Evolutionary conservation across 2,329 filamentous ascomycete species (phyloP), one percentile per base, ranked within the genome.

Genomic region (Xylaria sp.): DNA sequence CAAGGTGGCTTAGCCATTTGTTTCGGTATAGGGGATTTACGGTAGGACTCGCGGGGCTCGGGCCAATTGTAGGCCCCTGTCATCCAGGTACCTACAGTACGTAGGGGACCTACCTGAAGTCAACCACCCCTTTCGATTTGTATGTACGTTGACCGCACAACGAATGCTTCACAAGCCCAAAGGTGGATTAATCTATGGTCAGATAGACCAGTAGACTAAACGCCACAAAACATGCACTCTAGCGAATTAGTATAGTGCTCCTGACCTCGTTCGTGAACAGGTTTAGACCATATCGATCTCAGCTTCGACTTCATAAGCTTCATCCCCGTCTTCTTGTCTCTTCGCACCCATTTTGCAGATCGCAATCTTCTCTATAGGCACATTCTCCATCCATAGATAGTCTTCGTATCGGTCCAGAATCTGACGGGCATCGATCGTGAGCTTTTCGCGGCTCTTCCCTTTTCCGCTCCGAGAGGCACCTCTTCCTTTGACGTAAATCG

Each of bases 261-360:
- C 17, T 31, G 23, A 36, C 11, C 44, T 23, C 6, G 15, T 40
- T 57, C 17, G 58, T 42, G n/a, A n/a, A 38, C 15, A 33, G 44
- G 23, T 31, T 71, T 20, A 73, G 42, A 40, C 44, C 20, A 78
- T 20, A 59, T 77, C 76, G 42, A 86, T 80, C 75, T 87, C 84
- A 4, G 82, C 85, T 72, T 82, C 87, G 9, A 86, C 84, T 70
- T 86, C 85, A 68, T 89, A 89, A 13, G 78, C 84, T 71, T 82
- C 83, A 63, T 87, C 85, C 10, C 85, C 86, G 2, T 85, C 81
- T 7, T 86, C 82, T 33, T 88, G 81, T 74, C 87, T 89, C 83
- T 90, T 92, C 10, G 93, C 93, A 0, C 94, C 93, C 94, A 97
- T 97, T 77, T 88, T 89, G 77, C 93, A 97, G 44, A 97, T 90